Conservation (phyloP, 1,284 basidiomycete genomes). For the Melampsora americana region DNA sequence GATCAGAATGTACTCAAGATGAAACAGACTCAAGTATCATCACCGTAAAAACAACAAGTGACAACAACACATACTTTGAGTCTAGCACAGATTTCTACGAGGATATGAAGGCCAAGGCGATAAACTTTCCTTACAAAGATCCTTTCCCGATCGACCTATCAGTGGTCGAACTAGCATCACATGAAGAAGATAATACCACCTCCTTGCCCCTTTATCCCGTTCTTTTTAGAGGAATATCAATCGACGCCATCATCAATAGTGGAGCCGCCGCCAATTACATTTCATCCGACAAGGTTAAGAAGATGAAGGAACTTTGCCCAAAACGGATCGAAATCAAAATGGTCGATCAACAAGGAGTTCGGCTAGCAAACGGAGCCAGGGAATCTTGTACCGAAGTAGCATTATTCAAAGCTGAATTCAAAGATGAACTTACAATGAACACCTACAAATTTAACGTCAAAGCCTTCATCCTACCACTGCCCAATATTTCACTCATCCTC, state of each 20-base stretch:
- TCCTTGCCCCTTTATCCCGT: too few relatives aligned
- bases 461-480: not conserved
- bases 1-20: too few relatives aligned
- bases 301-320: not conserved
- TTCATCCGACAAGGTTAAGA: not conserved
- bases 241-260: not conserved
- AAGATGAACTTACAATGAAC: not conserved
- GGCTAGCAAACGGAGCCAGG: not conserved
- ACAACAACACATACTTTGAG: too few relatives aligned
- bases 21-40: too few relatives aligned
- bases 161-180: too few relatives aligned
- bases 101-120: too few relatives aligned
- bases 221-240: not conserved
- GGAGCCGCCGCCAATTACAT: slow-evolving; percentile 3
- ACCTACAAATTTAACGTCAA: not conserved
- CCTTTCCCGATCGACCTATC: too few relatives aligned
- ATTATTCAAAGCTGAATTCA: not conserved
- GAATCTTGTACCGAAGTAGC: not conserved
- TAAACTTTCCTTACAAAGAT: too few relatives aligned
- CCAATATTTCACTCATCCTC: not conserved
- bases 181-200: too few relatives aligned
- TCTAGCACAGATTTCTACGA: too few relatives aligned
- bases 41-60: too few relatives aligned
- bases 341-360: not conserved
- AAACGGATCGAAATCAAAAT: not conserved